Evolutionary conservation across 768 basidiomycete genomes (phyloP).

Genomic region (Tylopilus subfusipes): DNA sequence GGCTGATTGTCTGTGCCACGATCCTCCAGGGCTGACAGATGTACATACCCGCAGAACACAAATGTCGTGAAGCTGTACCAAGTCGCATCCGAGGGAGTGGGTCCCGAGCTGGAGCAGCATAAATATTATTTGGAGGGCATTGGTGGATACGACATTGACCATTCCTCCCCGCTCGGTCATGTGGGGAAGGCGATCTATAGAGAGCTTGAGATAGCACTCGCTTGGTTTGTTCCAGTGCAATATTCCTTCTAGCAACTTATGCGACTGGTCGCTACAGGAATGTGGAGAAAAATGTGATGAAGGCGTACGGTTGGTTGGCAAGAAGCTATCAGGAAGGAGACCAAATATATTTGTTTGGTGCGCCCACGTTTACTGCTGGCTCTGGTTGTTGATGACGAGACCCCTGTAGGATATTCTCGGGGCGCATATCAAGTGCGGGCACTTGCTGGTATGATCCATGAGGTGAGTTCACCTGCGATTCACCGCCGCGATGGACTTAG

Average conservation of each 20-base stretch:
- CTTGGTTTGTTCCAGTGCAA: not conserved
- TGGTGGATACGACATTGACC: not conserved
- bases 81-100: not conserved
- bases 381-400: too few relatives aligned
- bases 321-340: constrained; percentile 29
- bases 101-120: not conserved
- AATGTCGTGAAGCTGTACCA: not conserved
- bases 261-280: constrained; percentile 22
- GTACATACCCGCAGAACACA: not conserved
- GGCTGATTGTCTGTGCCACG: not conserved
- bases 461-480: too few relatives aligned
- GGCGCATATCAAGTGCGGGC: too few relatives aligned
- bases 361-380: not conserved
- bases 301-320: constrained; percentile 32
- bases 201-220: not conserved
- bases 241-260: too few relatives aligned
- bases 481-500: too few relatives aligned
- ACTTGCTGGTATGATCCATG: too few relatives aligned
- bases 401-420: too few relatives aligned
- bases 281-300: constrained; percentile 31
- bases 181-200: not conserved
- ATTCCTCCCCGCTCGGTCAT: not conserved
- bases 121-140: not conserved
- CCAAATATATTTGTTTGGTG: not conserved
- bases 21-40: not conserved